Evolutionary conservation across 2,329 filamentous ascomycete genomes (phyloP), one percentile per base, ranked within the genome.

Genomic region (Botrytis hyacinthi): DNA sequence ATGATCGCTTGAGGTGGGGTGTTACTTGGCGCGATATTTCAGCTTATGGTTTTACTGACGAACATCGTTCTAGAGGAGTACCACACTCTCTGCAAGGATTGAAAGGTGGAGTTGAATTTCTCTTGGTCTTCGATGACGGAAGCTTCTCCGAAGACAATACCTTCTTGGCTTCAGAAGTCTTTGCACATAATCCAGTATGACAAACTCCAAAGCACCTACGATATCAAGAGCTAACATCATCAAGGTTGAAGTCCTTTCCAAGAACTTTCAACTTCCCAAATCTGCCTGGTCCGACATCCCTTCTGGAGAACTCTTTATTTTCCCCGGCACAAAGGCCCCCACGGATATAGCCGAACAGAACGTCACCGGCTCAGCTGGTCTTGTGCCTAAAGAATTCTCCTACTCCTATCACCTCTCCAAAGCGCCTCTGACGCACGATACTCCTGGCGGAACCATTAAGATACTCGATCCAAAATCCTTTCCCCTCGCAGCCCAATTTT

Each of bases 401-500:
- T 87, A 86, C 80, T 84, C 85, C 0, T 87, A 85, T 79, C 86
- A 87, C 78, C 85, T 84, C 82, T 87, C 85, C 10, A 90, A 89
- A 80, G 85, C 88, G 75, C 85, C 90, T 72, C 94, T 93, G 80
- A 91, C 89, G 0, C 91, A 93, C 82, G 87, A 87, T 76, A 91
- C 94, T 86, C 88, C 72, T 0, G 93, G 92, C 8, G 93, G 93
- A 29, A 84, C 88, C 65, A 91, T 94, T 1, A 90, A 92, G 77
- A 92, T 95, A 80, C 86, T 91, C 9, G 92, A 95, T 81, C 92
- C 91, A n/a, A 86, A 84, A 44, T 93, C 92, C 82, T 95, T 95
- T 80, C 89, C 89, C 44, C 87, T 94, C 75, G 92, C 92, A 63
- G 90, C 88, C 81, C 92, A 90, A 0, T 87, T 94, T 32, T 91